A percentile compares a stretch with the other conserved stretches of the same genome.
phyloP scores from a whole-genome alignment of 331 rosid genomes.

The Ulmus americana region DNA sequence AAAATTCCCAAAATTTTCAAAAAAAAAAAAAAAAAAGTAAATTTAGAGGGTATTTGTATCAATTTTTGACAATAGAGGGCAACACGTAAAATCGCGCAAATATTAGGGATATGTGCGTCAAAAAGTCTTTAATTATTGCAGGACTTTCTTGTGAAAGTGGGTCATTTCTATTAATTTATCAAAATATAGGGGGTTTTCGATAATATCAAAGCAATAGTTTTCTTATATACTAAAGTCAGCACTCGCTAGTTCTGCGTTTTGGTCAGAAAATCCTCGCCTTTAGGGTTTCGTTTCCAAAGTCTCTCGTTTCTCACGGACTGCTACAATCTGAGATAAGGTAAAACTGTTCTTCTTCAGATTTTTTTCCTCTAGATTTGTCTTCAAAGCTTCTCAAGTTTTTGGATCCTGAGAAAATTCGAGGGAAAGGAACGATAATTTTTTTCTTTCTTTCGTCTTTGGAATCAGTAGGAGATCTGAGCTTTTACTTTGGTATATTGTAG shows the following conservation, averaged over 20 bases:
- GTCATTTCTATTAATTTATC: not conserved
- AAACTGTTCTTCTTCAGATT: not conserved
- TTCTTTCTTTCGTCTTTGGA: not conserved
- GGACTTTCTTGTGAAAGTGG: not conserved
- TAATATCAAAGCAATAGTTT: no score
- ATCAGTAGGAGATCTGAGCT: conserved; percentile 10
- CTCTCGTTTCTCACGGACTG: conserved; percentile 16
- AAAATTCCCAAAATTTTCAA: no score
- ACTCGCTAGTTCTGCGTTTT: conserved; percentile 10
- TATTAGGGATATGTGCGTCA: no score
- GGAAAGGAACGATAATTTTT: conserved; percentile 8
- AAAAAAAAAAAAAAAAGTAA: no score
- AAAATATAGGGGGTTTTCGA: conserved; percentile 2
- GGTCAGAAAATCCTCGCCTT: conserved; percentile 24
- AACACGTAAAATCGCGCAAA: no score
- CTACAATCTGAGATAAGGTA: conserved; percentile 28
- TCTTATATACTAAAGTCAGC: no score
- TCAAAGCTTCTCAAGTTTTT: not conserved
- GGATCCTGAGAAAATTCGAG: conserved; percentile 11
- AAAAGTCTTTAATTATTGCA: no score
- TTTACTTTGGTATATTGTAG: conserved; percentile 21
- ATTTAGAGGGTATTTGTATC: fast-evolving
- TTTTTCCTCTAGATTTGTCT: not conserved
- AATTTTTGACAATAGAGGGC: no score
- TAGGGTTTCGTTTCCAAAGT: conserved; percentile 36